Conservation (phyloP, 768 basidiomycete genomes). For the Melanogaster broomeanus region DNA sequence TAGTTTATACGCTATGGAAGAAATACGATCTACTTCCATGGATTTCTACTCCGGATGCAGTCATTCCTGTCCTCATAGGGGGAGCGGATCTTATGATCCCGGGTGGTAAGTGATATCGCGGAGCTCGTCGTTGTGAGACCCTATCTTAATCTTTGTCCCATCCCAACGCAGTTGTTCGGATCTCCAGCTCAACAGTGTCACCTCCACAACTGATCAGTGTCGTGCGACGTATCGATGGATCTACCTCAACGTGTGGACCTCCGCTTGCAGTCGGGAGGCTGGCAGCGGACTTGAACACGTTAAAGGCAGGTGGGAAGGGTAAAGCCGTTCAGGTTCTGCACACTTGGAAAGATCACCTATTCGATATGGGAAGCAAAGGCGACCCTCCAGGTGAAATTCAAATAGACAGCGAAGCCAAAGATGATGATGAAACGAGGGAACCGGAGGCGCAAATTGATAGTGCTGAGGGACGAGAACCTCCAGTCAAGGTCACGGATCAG, state of each 20-base stretch:
- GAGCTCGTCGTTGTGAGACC: not conserved
- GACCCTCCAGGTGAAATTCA: slow-evolving; percentile 51
- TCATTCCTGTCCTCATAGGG: slow-evolving; percentile 67
- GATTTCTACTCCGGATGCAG: slow-evolving; percentile 69
- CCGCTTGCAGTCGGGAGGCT: slow-evolving; percentile 79
- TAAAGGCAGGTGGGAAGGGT: slow-evolving; percentile 61
- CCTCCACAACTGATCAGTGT: slow-evolving; percentile 65
- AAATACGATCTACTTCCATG: slow-evolving; percentile 65
- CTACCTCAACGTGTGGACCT: slow-evolving; percentile 30
- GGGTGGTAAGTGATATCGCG: slow-evolving; percentile 56
- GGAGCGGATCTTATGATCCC: slow-evolving; percentile 93
- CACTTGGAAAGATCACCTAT: slow-evolving; percentile 76
- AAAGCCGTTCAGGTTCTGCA: slow-evolving; percentile 77
- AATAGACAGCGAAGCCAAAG: slow-evolving; percentile 6
- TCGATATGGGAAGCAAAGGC: slow-evolving; percentile 67
- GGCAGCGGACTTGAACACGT: slow-evolving; percentile 53
- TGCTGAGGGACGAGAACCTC: slow-evolving; percentile 9
- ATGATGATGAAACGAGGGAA: slow-evolving; percentile 8
- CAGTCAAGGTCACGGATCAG: slow-evolving; percentile 7
- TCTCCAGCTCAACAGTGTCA: slow-evolving; percentile 38
- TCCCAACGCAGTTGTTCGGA: slow-evolving; percentile 54
- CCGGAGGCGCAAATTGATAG: slow-evolving; percentile 6
- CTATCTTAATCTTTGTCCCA: slow-evolving; percentile 2
- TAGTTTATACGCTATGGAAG: slow-evolving; percentile 82
- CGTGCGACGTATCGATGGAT: slow-evolving; percentile 44